Base-by-base conservation (phyloP, 768 basidiomycete species). In the Leccinum sublutescens region DNA sequence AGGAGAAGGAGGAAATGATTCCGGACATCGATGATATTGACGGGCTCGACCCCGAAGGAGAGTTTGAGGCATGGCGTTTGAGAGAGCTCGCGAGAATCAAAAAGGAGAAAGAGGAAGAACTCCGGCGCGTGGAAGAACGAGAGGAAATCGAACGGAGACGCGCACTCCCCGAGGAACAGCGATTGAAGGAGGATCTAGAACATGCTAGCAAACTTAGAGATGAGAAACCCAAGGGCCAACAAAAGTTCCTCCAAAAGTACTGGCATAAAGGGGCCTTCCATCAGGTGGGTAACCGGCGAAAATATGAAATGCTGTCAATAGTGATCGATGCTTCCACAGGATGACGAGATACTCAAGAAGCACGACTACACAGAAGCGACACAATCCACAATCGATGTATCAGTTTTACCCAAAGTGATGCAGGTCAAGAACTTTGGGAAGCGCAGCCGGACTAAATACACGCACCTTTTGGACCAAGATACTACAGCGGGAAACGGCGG, bases 251-350 rank as follows among this genome's bases (percentile, higher is more conserved):
- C 62, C 95, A 98, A 73, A 98, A 97, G 75, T 99, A 97, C 72
- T 98, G 94, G 87, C 97, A 99, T 79, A 98, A 96, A 75, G 97
- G 97, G 66, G 97, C 96, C 60, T 99, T 98, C 80, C 94, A 97
- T 73, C 93, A 95, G 83, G 95, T 91, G 59, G 33, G 81, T 69
- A 11, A 45, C 48, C 60, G 14, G 38, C 11, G 5, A 58, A 27
- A 54, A 43, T 47, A 49, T 38, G n/a, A 55, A 33, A 45, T 59
- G 12, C n/a, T 57, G 59, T 23, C 54, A 36, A 43, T 40, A 56
- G 21, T 74, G 52, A 72, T 53, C 29, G 21, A 17, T 51, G 7
- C 72, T 34, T 59, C 72, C 62, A 40, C 69, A 91, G 94, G 96
- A 98, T 72, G 85, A 87, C 57, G 94, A 96, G 52, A 85, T 98